A percentile compares a stretch with the other conserved stretches of the same genome.
Conservation (phyloP, 192 early-diverging fungal genomes). For the Podila verticillata region DNA sequence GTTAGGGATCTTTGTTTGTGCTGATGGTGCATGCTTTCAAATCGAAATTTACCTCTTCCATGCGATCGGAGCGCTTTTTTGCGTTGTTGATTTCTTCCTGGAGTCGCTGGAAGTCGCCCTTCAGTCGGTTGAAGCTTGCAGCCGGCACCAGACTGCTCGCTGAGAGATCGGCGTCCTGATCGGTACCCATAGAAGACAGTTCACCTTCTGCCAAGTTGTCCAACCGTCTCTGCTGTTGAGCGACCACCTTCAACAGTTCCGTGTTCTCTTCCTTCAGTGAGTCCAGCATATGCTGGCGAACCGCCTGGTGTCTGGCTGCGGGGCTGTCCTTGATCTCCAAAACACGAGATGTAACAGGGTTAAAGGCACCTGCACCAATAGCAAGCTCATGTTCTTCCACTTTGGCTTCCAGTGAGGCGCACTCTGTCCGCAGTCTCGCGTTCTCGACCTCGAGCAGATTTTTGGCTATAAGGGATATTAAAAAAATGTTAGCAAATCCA, state of each 20-base stretch:
- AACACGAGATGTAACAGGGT: slow-evolving; percentile 67
- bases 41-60: slow-evolving; percentile 64
- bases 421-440: slow-evolving; percentile 43
- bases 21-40: too few species aligned
- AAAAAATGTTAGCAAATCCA: neutral
- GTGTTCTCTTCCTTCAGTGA: slow-evolving; percentile 76
- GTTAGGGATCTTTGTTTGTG: neutral
- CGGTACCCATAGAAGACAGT: slow-evolving; percentile 2
- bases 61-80: slow-evolving; percentile 71
- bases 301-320: slow-evolving; percentile 67
- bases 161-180: slow-evolving; percentile 13
- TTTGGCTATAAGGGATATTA: slow-evolving; percentile 12
- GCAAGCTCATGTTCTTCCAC: slow-evolving; percentile 66
- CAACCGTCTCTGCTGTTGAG: slow-evolving; percentile 21
- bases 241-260: slow-evolving; percentile 58
- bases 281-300: slow-evolving; percentile 75
- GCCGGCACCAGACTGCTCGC: slow-evolving; percentile 55
- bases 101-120: slow-evolving; percentile 66
- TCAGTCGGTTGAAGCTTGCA: slow-evolving; percentile 64
- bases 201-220: neutral
- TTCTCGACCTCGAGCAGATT: slow-evolving; percentile 17
- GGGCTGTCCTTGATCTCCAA: slow-evolving; percentile 84
- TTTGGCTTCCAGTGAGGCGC: slow-evolving; percentile 60
- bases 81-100: slow-evolving; percentile 64
- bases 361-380: slow-evolving; percentile 71